Evolutionary conservation across 1,139 yeast genomes (phyloP).

Genomic region (Protomyces gravidus): DNA sequence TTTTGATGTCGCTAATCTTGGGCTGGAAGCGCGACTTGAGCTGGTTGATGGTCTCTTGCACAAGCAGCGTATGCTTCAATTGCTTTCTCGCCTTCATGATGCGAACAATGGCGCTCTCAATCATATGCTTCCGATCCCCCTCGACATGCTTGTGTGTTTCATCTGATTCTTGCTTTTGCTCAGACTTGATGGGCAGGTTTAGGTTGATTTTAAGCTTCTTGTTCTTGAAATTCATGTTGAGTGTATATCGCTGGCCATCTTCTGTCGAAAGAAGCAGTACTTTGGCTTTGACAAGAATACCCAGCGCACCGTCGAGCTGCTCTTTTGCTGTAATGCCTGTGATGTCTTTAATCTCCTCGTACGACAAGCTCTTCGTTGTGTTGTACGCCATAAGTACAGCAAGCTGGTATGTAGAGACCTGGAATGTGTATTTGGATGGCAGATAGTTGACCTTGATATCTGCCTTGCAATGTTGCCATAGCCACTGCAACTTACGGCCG

Average conservation of each 20-base stretch:
- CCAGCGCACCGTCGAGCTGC: slow-evolving; percentile 66
- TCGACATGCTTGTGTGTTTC: slow-evolving; percentile 81
- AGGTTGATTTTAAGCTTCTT: slow-evolving; percentile 81
- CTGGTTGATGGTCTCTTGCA: slow-evolving; percentile 85
- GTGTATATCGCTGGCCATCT: slow-evolving; percentile 47
- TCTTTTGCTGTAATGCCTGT: slow-evolving; percentile 62
- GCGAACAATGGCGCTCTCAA: slow-evolving; percentile 91
- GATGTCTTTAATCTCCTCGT: slow-evolving; percentile 57
- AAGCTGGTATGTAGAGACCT: slow-evolving; percentile 80
- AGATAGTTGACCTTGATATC: slow-evolving; percentile 86
- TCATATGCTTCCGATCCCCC: slow-evolving; percentile 77
- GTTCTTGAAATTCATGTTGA: slow-evolving; percentile 78
- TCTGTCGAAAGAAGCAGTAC: slow-evolving; percentile 57
- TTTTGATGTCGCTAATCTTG: slow-evolving; percentile 76
- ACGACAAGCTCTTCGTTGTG: slow-evolving; percentile 55
- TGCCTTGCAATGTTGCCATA: slow-evolving; percentile 92
- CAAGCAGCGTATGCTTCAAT: slow-evolving; percentile 70
- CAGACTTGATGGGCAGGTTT: slow-evolving; percentile 75
- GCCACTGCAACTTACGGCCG: slow-evolving; percentile 90
- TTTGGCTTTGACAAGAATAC: slow-evolving; percentile 74
- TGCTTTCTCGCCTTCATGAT: slow-evolving; percentile 66
- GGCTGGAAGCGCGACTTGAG: slow-evolving; percentile 82
- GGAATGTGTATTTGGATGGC: slow-evolving; percentile 70
- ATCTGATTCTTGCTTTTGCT: slow-evolving; percentile 69
- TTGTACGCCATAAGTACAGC: slow-evolving; percentile 79